Evolutionary conservation across 371 early-diverging fungal genomes (phyloP), one percentile per base, ranked within the genome.

Genomic region (Batrachochytrium dendrobatidis): DNA sequence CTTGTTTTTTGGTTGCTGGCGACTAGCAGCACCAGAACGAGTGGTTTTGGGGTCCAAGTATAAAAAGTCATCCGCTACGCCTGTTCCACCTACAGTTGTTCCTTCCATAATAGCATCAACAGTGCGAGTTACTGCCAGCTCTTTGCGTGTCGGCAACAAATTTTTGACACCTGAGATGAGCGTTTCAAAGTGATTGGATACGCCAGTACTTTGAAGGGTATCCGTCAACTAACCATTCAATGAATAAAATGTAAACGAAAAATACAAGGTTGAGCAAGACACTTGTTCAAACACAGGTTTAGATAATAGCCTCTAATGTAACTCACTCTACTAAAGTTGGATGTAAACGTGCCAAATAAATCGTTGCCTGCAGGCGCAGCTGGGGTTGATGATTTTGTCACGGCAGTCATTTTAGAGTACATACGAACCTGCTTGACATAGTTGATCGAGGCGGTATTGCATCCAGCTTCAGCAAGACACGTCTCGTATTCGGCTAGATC

Each of bases 91-190:
- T 18, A 72, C 46, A 0, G 64, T 64, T 5, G 64, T 61, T 17
- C 69, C 68, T 34, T 86, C 83, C 88, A 95, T 90, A 24, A 93
- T 83, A 34, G 86, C 76, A 28, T 91, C 91, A 1, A 93, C 88
- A 10, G 91, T 80, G 56, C 85, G 83, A 24, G 94, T 92, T 26
- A 90, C 75, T 3, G 93, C 86, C 28, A 92, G 66, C 61, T 98
- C 93, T 67, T 87, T 90, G 53, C 86, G 82, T 4, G 87, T 81
- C 0, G 96, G 95, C 48, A 98, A 72, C 51, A 98, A 77, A 68
- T 94, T 95, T 71, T 91, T 89, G 25, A 98, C 95, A 3, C 93
- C 93, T n/a, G 92, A 86, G 58, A 98, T 73, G 34, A 97, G 69
- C 64, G 85, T 87, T 24, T 88, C 90, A 63, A 90, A 86, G 3